phyloP scores from a whole-genome alignment of 345 rosid species.

The Salix brachista region DNA sequence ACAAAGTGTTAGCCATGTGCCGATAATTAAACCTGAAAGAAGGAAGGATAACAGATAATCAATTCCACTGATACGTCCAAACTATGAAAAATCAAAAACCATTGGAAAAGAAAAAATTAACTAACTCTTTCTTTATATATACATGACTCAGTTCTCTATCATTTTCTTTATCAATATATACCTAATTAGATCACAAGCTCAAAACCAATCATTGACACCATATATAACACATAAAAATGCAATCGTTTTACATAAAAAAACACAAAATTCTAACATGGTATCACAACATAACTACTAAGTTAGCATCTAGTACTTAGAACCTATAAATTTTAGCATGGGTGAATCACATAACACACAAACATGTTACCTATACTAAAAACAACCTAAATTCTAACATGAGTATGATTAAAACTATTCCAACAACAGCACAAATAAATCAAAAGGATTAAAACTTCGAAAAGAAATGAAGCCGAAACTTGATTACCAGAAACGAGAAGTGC shows the following conservation, averaged over 20 bases:
- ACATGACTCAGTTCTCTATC: not conserved
- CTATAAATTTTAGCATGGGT: not conserved
- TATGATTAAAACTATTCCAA: not conserved
- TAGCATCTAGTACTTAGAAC: not conserved
- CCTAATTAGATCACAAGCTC: not conserved
- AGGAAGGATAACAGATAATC: conserved; percentile 1
- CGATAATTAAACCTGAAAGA: conserved; percentile 92
- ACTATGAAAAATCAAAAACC: not conserved
- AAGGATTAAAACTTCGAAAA: not conserved
- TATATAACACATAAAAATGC: not conserved
- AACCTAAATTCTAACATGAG: not conserved
- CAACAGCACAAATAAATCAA: not conserved
- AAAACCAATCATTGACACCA: not conserved
- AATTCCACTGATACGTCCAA: conserved; percentile 7
- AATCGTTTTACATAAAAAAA: not conserved
- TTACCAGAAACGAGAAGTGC: conserved; percentile 98
- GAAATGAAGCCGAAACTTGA: not conserved
- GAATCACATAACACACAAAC: not conserved
- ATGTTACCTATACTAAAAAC: not conserved
- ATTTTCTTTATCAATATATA: too few relatives aligned
- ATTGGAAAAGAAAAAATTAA: too few relatives aligned
- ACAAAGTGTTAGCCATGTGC: conserved; percentile 94
- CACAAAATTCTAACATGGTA: not conserved
- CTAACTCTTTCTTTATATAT: not conserved
- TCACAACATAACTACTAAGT: not conserved